These are phyloP conservation scores for Botrytis medusae DNA, from an alignment of 2,329 filamentous ascomycete species.

Conservation along the genomic window DNA sequence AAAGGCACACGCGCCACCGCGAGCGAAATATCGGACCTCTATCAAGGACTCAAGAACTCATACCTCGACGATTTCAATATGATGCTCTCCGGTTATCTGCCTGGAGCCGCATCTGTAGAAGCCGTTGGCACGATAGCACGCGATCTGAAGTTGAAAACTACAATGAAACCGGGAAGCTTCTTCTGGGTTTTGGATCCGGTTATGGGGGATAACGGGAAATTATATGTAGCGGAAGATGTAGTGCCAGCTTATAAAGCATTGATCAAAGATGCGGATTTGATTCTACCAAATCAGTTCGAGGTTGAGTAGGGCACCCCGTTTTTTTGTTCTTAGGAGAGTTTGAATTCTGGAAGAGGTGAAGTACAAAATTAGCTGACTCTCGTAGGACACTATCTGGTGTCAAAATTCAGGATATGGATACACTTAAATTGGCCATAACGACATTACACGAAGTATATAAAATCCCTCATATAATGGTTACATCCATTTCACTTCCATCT, in stretches of 20 bases:
- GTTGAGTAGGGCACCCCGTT: slow-evolving; percentile 66
- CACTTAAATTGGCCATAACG: slow-evolving; percentile 71
- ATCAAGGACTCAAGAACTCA: slow-evolving; percentile 78
- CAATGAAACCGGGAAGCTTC: slow-evolving; percentile 68
- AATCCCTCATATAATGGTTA: slow-evolving; percentile 89
- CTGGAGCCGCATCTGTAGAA: slow-evolving; percentile 79
- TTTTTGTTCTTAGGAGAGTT: not conserved
- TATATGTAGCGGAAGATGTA: slow-evolving; percentile 90
- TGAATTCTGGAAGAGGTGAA: not conserved
- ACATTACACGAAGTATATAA: slow-evolving; percentile 73
- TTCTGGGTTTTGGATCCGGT: slow-evolving; percentile 98
- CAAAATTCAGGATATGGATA: slow-evolving; percentile 73
- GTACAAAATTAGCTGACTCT: slow-evolving; percentile 10
- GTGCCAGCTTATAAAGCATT: slow-evolving; percentile 86
- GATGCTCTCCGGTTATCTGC: slow-evolving; percentile 92
- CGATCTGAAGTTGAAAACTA: slow-evolving; percentile 69
- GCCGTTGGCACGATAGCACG: slow-evolving; percentile 81
- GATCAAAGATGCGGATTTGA: slow-evolving; percentile 80
- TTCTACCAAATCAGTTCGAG: slow-evolving; percentile 96
- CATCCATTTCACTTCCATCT: slow-evolving; percentile 70
- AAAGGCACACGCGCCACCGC: slow-evolving; percentile 82
- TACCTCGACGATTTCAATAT: slow-evolving; percentile 88
- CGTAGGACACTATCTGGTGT: slow-evolving; percentile 78
- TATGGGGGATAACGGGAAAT: slow-evolving; percentile 91
- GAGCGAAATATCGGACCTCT: slow-evolving; percentile 79